Conservation (phyloP, 768 basidiomycete genomes). For the Auricularia heimuer region DNA sequence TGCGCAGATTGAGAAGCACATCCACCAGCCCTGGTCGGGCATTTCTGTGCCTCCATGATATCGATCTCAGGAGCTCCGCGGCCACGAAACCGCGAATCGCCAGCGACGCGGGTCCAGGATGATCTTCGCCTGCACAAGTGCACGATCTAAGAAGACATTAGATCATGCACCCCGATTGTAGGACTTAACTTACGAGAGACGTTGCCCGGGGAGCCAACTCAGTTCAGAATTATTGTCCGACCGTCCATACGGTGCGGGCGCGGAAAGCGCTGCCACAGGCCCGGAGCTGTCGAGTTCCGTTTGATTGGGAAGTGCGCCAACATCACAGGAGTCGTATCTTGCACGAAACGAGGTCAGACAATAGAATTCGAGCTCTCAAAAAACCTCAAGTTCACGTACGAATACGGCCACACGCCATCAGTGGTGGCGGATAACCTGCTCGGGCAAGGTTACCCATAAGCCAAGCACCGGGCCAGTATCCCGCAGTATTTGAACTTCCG, state of each 20-base stretch:
- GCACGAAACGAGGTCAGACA: not conserved
- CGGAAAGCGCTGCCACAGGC: conserved; percentile 54
- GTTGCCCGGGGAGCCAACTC: conserved; percentile 82
- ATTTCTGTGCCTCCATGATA: conserved; percentile 73
- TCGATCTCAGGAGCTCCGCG: conserved; percentile 86
- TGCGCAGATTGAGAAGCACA: conserved; percentile 71
- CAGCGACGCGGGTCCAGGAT: conserved; percentile 76
- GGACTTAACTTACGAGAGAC: conserved; percentile 47
- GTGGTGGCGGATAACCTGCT: conserved; percentile 77
- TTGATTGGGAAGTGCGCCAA: conserved; percentile 82
- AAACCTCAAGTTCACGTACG: conserved; percentile 27
- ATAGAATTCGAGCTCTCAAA: not conserved
- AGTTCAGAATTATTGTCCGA: conserved; percentile 39
- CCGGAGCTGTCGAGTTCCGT: conserved; percentile 53
- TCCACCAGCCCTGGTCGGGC: conserved; percentile 41
- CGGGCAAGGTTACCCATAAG: conserved; percentile 71
- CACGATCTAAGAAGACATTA: conserved; percentile 33
- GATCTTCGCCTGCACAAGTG: conserved; percentile 76
- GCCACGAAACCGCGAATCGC: conserved; percentile 49
- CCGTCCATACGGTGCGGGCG: conserved; percentile 50
- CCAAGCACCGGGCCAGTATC: conserved; percentile 66
- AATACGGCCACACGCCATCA: conserved; percentile 83
- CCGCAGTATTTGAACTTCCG: conserved; percentile 47
- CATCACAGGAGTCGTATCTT: conserved; percentile 75
- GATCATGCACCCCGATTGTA: not conserved